phyloP scores from a whole-genome alignment of 2,329 filamentous ascomycete genomes.

The Karstenula rhodostoma region DNA sequence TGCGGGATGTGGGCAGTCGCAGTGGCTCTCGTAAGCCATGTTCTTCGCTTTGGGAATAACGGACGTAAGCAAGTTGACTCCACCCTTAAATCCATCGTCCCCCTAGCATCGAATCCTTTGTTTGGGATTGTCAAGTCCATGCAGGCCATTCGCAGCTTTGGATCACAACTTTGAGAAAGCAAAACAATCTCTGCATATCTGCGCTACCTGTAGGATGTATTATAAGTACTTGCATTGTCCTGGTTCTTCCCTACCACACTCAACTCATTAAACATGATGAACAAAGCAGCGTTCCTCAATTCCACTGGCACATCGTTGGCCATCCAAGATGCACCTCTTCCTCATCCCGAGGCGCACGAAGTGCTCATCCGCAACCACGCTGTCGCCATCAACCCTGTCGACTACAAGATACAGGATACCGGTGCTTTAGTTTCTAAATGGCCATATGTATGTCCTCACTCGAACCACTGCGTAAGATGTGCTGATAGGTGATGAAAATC shows the following conservation, averaged over 20 bases:
- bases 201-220: neutral
- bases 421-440: slow-evolving; percentile 7
- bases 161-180: neutral
- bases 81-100: neutral
- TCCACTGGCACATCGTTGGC: slow-evolving; percentile 21
- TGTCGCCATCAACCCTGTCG: slow-evolving; percentile 51
- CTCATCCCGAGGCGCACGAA: slow-evolving; percentile 24
- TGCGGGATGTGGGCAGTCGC: neutral
- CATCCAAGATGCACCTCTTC: slow-evolving; percentile 36
- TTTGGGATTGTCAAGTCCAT: neutral
- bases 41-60: slow-evolving; percentile 4
- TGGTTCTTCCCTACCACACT: neutral
- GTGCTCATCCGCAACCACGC: slow-evolving; percentile 43
- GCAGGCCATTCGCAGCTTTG: neutral
- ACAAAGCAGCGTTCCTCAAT: slow-evolving; percentile 23
- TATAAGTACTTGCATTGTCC: neutral
- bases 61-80: no score
- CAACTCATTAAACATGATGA: slow-evolving; percentile 16
- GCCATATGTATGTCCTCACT: slow-evolving; percentile 11
- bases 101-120: neutral
- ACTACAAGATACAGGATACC: slow-evolving; percentile 43
- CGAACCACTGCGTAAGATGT: neutral
- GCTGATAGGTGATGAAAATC: neutral
- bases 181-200: neutral
- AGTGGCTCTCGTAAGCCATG: slow-evolving; percentile 9